Percentiles rank a stretch among this genome's conserved stretches.
Conservation (phyloP, 2,329 filamentous ascomycete genomes). For the Seiridium cupressi region DNA sequence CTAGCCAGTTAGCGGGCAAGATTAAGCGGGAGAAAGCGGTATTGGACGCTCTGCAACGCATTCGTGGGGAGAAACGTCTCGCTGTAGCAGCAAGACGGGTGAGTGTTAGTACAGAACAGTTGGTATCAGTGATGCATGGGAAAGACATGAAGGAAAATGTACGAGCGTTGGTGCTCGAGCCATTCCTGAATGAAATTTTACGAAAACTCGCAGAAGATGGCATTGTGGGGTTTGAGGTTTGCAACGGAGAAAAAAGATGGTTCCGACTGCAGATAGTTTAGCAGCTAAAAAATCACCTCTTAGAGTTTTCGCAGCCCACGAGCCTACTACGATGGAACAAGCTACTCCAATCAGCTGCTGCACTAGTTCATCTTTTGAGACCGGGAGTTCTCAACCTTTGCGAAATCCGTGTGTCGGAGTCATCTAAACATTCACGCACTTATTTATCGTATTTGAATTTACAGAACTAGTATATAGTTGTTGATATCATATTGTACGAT, state of each 20-base stretch:
- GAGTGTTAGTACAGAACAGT: conserved; percentile 34
- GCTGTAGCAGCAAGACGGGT: conserved; percentile 16
- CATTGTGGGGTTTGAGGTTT: conserved; percentile 37
- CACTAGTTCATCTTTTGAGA: too few species aligned
- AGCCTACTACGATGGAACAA: too few species aligned
- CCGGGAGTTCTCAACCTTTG: too few species aligned
- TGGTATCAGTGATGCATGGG: conserved; percentile 43
- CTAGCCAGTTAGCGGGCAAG: conserved; percentile 78
- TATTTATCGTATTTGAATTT: too few species aligned
- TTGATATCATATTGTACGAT: too few species aligned
- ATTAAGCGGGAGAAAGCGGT: conserved; percentile 76
- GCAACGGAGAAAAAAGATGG: conserved; percentile 35
- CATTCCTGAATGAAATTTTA: conserved; percentile 40
- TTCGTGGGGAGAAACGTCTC: conserved; percentile 9
- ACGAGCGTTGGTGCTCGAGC: conserved; percentile 37
- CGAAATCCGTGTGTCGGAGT: too few species aligned
- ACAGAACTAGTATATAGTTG: too few species aligned
- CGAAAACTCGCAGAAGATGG: conserved; percentile 41
- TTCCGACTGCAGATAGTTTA: conserved; percentile 15
- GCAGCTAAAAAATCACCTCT: too few species aligned
- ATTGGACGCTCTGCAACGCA: conserved; percentile 51
- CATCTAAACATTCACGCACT: too few species aligned
- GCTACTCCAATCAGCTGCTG: too few species aligned
- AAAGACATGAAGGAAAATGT: conserved; percentile 22
- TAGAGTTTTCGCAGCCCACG: too few species aligned